Evolutionary conservation across 2,329 filamentous ascomycete genomes (phyloP).

Genomic region (Colletotrichum paranaense): DNA sequence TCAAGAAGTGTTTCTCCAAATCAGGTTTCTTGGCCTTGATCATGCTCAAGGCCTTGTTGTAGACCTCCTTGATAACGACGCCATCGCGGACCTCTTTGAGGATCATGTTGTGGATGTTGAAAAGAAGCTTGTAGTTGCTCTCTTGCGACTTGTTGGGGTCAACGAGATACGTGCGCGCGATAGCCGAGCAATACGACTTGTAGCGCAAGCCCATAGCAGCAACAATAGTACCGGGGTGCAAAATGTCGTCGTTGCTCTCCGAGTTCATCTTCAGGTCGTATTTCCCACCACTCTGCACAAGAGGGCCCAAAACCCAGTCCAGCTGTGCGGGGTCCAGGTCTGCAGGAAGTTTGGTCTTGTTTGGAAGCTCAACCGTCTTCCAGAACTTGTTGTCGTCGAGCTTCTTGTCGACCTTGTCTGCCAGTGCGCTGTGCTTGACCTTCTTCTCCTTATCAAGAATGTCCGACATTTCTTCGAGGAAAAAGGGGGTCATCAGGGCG

Average conservation of each 20-base stretch:
- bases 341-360: slow-evolving; percentile 79
- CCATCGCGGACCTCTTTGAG: slow-evolving; percentile 93
- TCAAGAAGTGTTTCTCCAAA: slow-evolving; percentile 92
- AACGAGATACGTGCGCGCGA: slow-evolving; percentile 94
- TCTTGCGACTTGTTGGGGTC: slow-evolving; percentile 98
- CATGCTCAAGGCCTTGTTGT: slow-evolving; percentile 83
- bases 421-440: slow-evolving; percentile 87
- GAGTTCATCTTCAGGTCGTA: slow-evolving; percentile 88
- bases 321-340: slow-evolving; percentile 91
- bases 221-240: slow-evolving; percentile 94
- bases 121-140: slow-evolving; percentile 89
- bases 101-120: slow-evolving; percentile 87
- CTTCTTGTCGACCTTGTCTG: slow-evolving; percentile 90
- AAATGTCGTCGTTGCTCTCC: slow-evolving; percentile 81
- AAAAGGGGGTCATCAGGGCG: slow-evolving; percentile 94
- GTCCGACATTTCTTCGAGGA: slow-evolving; percentile 97
- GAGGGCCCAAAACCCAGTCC: slow-evolving; percentile 92
- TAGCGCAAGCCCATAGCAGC: slow-evolving; percentile 93
- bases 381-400: slow-evolving; percentile 96
- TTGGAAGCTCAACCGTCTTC: slow-evolving; percentile 78
- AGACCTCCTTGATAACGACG: slow-evolving; percentile 87
- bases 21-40: slow-evolving; percentile 94
- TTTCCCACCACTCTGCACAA: slow-evolving; percentile 94
- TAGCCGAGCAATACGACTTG: slow-evolving; percentile 93
- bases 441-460: slow-evolving; percentile 97